phyloP scores from a whole-genome alignment of 768 basidiomycete species.

The Podaxis carcinomalis region DNA sequence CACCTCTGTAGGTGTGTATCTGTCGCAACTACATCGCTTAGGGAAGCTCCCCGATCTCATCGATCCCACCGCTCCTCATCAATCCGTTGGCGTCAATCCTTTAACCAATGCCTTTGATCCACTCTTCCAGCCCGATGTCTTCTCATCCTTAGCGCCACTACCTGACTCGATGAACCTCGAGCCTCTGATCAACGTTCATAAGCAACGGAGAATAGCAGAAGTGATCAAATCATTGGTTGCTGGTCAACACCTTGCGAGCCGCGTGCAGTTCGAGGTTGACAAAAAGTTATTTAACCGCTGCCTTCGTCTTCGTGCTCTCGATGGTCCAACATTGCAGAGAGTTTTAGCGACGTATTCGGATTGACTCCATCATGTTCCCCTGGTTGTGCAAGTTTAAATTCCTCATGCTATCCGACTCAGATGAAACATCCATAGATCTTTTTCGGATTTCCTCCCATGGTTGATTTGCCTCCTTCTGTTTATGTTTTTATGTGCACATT shows the following conservation, averaged over 20 bases:
- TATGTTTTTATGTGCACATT: neutral
- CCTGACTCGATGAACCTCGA: constrained; percentile 78
- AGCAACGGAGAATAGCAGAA: constrained; percentile 76
- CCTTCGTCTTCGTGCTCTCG: constrained; percentile 63
- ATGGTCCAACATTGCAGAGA: constrained; percentile 49
- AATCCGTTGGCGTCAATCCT: constrained; percentile 61
- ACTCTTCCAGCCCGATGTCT: constrained; percentile 76
- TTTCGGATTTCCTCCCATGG: neutral
- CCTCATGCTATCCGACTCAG: neutral
- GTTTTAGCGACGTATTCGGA: constrained; percentile 19
- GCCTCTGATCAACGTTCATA: constrained; percentile 85
- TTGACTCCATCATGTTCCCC: constrained; percentile 2
- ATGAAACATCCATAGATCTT: neutral
- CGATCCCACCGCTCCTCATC: constrained; percentile 77
- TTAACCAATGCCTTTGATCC: constrained; percentile 59
- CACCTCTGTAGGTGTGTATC: constrained; percentile 57
- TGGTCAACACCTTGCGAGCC: constrained; percentile 78
- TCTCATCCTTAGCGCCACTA: constrained; percentile 64
- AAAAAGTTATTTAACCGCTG: constrained; percentile 76
- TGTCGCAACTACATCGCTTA: constrained; percentile 64
- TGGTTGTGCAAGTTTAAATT: neutral
- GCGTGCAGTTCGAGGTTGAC: constrained; percentile 65
- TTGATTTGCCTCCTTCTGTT: neutral
- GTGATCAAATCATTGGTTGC: constrained; percentile 79
- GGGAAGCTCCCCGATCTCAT: constrained; percentile 73